Conservation (phyloP, 1,284 basidiomycete species). For the Cutaneotrichosporon arboriforme region DNA sequence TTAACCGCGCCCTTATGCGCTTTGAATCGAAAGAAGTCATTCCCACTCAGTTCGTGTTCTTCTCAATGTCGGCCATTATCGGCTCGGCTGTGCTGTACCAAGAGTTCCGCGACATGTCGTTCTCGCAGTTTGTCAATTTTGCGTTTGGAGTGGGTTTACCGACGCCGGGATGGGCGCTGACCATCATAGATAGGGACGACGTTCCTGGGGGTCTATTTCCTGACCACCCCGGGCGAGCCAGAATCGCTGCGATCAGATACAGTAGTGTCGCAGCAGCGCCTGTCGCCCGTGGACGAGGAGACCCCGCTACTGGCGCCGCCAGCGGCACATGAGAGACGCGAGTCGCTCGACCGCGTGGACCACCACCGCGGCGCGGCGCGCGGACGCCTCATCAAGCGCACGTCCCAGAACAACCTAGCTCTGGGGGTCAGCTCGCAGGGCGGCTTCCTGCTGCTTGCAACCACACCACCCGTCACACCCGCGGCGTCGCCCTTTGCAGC, state of each 20-base stretch:
- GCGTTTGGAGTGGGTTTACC: conserved; percentile 39
- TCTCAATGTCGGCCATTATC: conserved; percentile 63
- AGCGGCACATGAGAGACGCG: neutral
- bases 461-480: conserved; percentile 28
- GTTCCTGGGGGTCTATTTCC: conserved; percentile 61
- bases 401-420: conserved; percentile 21
- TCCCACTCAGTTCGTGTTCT: conserved; percentile 87
- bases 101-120: conserved; percentile 74
- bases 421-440: conserved; percentile 34
- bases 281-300: conserved; percentile 17
- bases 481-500: neutral
- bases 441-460: conserved; percentile 38
- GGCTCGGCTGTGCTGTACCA: conserved; percentile 90
- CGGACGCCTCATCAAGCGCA: conserved; percentile 4
- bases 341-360: neutral
- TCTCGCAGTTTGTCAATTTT: conserved; percentile 66
- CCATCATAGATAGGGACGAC: conserved; percentile 49
- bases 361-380: neutral
- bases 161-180: neutral
- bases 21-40: conserved; percentile 81
- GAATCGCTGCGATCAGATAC: no score
- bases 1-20: conserved; percentile 82
- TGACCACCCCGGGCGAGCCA: conserved; percentile 30
- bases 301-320: conserved; percentile 24
- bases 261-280: neutral